Percentiles rank a stretch among this genome's conserved stretches.
phyloP scores from a whole-genome alignment of 1,284 basidiomycete genomes.

The Leccinum insolens region DNA sequence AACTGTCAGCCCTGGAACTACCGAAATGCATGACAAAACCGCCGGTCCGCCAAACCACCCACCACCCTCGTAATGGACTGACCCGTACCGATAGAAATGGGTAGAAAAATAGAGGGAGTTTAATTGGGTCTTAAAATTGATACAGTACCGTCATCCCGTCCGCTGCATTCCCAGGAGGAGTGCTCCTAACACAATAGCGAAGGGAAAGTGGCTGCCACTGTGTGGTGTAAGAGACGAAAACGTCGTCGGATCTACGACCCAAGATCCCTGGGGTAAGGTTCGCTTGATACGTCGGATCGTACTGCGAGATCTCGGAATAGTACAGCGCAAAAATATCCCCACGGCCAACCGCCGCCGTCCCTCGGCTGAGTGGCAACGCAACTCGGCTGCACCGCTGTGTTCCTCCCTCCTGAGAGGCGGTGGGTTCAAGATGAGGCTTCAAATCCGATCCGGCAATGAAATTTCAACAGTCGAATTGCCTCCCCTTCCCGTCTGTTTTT shows the following conservation, averaged over 20 bases:
- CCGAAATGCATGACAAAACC: constrained; percentile 15
- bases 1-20: constrained; percentile 17
- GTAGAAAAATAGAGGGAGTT: constrained; percentile 11
- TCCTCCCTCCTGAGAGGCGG: constrained; percentile 5
- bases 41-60: constrained; percentile 20
- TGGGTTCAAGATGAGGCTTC: constrained; percentile 4
- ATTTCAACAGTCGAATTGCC: neutral
- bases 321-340: constrained; percentile 7
- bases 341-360: constrained; percentile 6
- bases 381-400: constrained; percentile 20
- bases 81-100: constrained; percentile 13
- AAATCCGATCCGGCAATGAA: constrained; percentile 12
- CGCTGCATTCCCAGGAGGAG: neutral
- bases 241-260: constrained; percentile 24
- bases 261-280: constrained; percentile 21
- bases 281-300: constrained; percentile 15
- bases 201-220: neutral
- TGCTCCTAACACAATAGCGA: constrained; percentile 5
- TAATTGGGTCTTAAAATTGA: neutral
- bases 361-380: constrained; percentile 9
- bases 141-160: neutral
- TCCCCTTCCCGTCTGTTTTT: constrained; percentile 8
- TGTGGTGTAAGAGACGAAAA: constrained; percentile 7
- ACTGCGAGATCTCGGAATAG: constrained; percentile 22
- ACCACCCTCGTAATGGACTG: constrained; percentile 28